Conservation (phyloP, 345 rosid genomes). For the Dovyalis caffra region DNA sequence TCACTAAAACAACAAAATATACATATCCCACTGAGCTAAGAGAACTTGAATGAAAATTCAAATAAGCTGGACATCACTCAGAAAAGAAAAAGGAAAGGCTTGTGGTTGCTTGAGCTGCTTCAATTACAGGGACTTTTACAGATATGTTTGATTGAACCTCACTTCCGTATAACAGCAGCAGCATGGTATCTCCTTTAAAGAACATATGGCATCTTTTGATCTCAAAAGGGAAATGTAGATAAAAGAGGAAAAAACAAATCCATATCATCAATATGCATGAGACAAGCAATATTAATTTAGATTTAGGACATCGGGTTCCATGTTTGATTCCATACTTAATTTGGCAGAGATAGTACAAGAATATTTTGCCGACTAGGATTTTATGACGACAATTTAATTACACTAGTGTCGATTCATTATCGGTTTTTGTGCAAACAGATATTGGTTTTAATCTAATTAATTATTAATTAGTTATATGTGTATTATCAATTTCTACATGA, state of each 20-base stretch:
- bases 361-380: no score
- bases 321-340: no score
- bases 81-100: neutral
- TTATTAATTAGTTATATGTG: no score
- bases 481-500: no score
- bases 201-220: conserved; percentile 17
- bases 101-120: conserved; percentile 1
- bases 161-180: neutral
- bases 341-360: no score
- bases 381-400: no score
- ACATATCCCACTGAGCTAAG: no score
- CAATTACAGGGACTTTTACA: neutral
- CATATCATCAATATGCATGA: neutral
- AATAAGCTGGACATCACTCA: conserved; percentile 15
- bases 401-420: no score
- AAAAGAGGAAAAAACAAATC: neutral
- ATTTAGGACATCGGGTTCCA: neutral
- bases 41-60: neutral
- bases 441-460: no score
- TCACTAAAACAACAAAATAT: neutral
- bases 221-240: neutral
- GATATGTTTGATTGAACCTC: conserved; percentile 19
- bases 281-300: neutral
- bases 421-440: no score
- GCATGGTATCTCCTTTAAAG: conserved; percentile 4